These are phyloP conservation scores for Plasmodium knowlesi DNA, from an alignment of 169 alveolate genomes.

Conservation along the genomic window DNA sequence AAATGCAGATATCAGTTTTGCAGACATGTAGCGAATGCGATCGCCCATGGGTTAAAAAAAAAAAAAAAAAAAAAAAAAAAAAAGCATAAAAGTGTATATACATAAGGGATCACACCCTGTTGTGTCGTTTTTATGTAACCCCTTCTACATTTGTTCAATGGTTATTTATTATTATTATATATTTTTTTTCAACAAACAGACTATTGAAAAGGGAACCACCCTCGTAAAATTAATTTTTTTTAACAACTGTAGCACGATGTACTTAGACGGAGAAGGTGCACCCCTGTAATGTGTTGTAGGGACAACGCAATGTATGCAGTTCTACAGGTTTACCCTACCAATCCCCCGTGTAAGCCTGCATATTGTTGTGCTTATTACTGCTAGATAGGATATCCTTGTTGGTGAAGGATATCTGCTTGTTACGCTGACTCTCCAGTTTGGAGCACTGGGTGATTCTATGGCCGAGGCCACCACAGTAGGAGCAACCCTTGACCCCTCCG, in stretches of 20 bases:
- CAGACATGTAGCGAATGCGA: background rate
- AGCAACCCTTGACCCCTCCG: constrained; percentile 94
- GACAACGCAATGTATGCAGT: background rate
- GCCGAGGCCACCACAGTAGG: constrained; percentile 94
- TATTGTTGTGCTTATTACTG: constrained; percentile 37
- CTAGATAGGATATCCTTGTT: constrained; percentile 50
- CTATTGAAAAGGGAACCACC: background rate
- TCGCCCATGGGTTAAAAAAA: background rate
- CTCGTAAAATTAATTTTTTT: background rate
- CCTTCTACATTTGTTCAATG: background rate
- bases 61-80: constrained; percentile 25
- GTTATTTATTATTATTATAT: background rate
- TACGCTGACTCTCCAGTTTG: constrained; percentile 83
- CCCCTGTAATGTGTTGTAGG: background rate
- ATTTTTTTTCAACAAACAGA: background rate
- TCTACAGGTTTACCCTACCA: constrained; percentile 5
- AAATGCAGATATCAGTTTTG: background rate
- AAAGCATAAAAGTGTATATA: background rate
- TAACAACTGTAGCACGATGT: background rate
- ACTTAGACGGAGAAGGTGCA: background rate
- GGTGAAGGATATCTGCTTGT: constrained; percentile 34
- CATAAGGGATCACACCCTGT: background rate
- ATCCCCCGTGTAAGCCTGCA: constrained; percentile 73
- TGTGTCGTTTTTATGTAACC: background rate
- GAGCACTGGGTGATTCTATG: constrained; percentile 94